Evolutionary conservation across 495 filamentous ascomycete genomes (phyloP), one percentile per base, ranked within the genome.

Genomic region (Tuber borchii): DNA sequence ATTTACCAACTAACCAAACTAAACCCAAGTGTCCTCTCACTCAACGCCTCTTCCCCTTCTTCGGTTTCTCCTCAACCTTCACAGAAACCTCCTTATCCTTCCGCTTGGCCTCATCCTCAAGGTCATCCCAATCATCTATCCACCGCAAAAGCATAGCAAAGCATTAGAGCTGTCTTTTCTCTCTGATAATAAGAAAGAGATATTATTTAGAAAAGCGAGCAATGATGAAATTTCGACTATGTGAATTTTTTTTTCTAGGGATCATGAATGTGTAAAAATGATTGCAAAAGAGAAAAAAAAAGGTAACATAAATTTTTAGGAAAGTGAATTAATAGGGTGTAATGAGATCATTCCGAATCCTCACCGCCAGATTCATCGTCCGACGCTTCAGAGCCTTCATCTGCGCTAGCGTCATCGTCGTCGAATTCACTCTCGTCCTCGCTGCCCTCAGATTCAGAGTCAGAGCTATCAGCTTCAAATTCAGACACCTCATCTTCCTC

Each of bases 361-460:
- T 83, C 76, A 83, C 81, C 81, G 77, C 81, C 81, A 81, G 81
- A 83, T 75, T 83, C 82, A 17, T 79, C 74, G 69, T 83, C 82
- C 69, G 76, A 79, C 45, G 76, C 81, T 39, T 80, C 82, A 45
- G 79, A 81, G 85, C 89, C 73, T 90, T 88, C 84, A 46, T 90
- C 77, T 78, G 88, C 74, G 86, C 87, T 43, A 75, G 88, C 48
- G 85, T 90, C 39, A 82, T 90, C 83, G 84, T 88, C 94, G 84
- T 97, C 94, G 83, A 93, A 98, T 31, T 97, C 94, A 37, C 90
- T 93, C 56, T 95, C 95, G 61, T 96, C 94, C 70, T 89, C 92
- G 39, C 90, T 93, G 83, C 93, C 93, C 72, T 92, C 92, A 5
- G 87, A 90, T 70, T 89, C 90, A 61, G 90, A 94, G 42, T 97